A percentile compares a stretch with the other conserved stretches of the same genome.
phyloP scores from a whole-genome alignment of 176 grass and related monocot genomes.

The Chloris gayana region DNA sequence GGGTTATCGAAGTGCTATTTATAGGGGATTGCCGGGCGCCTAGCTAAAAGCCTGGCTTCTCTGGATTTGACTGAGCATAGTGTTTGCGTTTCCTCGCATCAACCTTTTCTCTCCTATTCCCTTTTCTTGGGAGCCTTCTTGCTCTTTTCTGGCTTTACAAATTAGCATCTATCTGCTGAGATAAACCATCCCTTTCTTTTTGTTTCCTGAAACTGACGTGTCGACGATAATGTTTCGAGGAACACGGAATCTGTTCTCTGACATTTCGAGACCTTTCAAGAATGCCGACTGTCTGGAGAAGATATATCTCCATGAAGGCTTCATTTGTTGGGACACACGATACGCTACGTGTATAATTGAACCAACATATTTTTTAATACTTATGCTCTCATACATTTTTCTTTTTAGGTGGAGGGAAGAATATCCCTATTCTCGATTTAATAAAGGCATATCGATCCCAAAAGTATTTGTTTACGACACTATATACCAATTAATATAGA shows the following conservation, averaged over 20 bases:
- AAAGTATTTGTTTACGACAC: too few relatives aligned
- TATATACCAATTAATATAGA: too few relatives aligned
- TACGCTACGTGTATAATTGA: too few relatives aligned
- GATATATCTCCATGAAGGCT: conserved; percentile 18
- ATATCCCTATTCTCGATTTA: too few relatives aligned
- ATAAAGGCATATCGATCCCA: too few relatives aligned
- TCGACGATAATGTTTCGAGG: conserved; percentile 40
- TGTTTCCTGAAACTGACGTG: conserved; percentile 35
- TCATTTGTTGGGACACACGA: background rate
- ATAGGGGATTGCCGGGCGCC: conserved; percentile 39
- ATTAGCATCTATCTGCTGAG: conserved; percentile 14
- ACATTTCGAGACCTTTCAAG: conserved; percentile 10
- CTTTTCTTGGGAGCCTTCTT: background rate
- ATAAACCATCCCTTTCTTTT: conserved; percentile 45
- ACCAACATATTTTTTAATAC: too few relatives aligned
- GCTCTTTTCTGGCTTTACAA: conserved; percentile 21
- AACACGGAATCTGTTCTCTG: conserved; percentile 25
- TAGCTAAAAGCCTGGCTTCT: conserved; percentile 30
- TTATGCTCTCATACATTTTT: too few relatives aligned
- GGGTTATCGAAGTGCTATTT: conserved; percentile 56
- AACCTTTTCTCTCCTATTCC: background rate
- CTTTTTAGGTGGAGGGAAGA: too few relatives aligned
- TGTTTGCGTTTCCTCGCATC: conserved; percentile 24
- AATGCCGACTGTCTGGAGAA: conserved; percentile 28
- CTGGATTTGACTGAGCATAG: conserved; percentile 44